Conservation (phyloP, 2,329 filamentous ascomycete genomes). For the Ophiostoma quercus region DNA sequence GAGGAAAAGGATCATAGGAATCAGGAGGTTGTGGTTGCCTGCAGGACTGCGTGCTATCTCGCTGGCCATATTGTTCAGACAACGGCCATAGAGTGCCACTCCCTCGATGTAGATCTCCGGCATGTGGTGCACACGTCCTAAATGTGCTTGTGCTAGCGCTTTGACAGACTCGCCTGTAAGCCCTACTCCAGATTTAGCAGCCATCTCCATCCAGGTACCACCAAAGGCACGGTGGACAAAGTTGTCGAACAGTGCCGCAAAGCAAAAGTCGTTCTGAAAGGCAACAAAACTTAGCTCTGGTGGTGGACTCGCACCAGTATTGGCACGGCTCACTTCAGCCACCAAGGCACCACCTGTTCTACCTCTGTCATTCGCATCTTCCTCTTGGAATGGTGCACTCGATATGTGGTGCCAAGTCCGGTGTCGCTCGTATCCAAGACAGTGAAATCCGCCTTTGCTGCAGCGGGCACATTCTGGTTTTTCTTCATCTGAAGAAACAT, state of each 20-base stretch:
- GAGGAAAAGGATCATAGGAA: not conserved
- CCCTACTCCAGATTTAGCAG: not conserved
- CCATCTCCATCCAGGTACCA: not conserved
- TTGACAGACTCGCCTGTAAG: not conserved
- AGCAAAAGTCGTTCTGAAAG: not conserved
- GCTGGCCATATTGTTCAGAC: not conserved
- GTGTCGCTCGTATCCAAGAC: not conserved
- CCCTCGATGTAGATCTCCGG: not conserved
- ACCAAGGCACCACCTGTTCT: not conserved
- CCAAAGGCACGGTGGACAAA: not conserved
- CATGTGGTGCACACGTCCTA: not conserved
- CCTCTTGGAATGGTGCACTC: not conserved
- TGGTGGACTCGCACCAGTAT: not conserved
- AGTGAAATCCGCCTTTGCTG: not conserved
- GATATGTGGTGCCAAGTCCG: not conserved
- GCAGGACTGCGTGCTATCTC: not conserved
- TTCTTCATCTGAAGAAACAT: not conserved
- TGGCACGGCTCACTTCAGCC: not conserved
- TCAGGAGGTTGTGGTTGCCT: not conserved
- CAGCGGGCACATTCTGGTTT: not conserved
- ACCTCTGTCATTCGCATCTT: not conserved
- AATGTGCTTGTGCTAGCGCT: not conserved
- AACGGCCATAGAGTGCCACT: not conserved
- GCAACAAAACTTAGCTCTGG: not conserved
- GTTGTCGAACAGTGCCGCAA: not conserved